Percentiles rank a stretch among this genome's conserved stretches.
phyloP scores from a whole-genome alignment of 768 basidiomycete genomes.

The Phylloporus rhodoxanthus region DNA sequence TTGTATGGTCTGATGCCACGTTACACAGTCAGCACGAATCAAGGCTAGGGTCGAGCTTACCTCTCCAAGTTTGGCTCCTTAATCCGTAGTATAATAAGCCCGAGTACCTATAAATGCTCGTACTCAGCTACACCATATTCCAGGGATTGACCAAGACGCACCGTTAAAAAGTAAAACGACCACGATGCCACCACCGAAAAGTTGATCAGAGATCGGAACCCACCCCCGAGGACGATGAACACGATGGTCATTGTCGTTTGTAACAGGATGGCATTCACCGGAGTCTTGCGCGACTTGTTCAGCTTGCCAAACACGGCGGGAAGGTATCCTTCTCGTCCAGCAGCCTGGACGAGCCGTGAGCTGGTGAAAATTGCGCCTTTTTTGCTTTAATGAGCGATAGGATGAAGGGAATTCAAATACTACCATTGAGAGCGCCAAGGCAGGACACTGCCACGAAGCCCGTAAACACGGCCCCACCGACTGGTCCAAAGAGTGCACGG shows the following conservation, averaged over 20 bases:
- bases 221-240: constrained; percentile 83
- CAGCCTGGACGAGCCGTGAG: constrained; percentile 82
- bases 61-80: constrained; percentile 88
- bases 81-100: constrained; percentile 78
- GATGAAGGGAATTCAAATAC: constrained; percentile 6
- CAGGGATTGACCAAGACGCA: constrained; percentile 30
- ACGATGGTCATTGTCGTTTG: constrained; percentile 67
- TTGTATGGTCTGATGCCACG: constrained; percentile 69
- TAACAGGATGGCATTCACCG: constrained; percentile 79
- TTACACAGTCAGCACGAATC: background rate
- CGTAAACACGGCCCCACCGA: constrained; percentile 86
- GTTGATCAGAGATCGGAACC: constrained; percentile 83
- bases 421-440: constrained; percentile 90
- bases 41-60: constrained; percentile 30
- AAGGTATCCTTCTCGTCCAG: constrained; percentile 82
- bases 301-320: constrained; percentile 78
- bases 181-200: constrained; percentile 84
- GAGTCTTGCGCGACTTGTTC: constrained; percentile 72
- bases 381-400: constrained; percentile 5
- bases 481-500: constrained; percentile 72
- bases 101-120: constrained; percentile 56
- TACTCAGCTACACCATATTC: background rate
- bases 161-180: constrained; percentile 85
- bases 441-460: constrained; percentile 91
- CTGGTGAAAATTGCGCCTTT: constrained; percentile 67